A percentile compares a stretch with the other conserved stretches of the same genome.
Conservation (phyloP, 345 rosid genomes). For the Corchorus olitorius region DNA sequence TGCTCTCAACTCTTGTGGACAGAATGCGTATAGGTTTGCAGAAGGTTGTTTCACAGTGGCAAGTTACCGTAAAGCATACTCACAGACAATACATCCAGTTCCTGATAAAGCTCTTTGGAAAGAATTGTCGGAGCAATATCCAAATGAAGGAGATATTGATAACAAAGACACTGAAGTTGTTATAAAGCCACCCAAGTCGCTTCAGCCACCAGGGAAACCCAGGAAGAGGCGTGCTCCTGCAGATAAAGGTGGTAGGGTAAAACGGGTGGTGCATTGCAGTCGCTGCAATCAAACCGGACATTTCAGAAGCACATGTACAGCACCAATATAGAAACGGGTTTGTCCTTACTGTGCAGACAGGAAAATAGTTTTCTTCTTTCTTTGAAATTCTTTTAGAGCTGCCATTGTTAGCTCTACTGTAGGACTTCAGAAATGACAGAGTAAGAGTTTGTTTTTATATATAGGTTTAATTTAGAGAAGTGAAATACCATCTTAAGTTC, state of each 20-base stretch:
- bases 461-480: neutral
- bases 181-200: conserved; percentile 68
- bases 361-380: neutral
- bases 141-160: conserved; percentile 27
- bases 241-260: conserved; percentile 65
- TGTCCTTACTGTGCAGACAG: conserved; percentile 4
- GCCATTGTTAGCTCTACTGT: conserved; percentile 5
- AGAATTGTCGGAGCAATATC: conserved; percentile 45
- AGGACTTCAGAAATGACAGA: neutral
- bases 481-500: neutral
- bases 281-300: conserved; percentile 94
- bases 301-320: conserved; percentile 90
- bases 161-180: conserved; percentile 28
- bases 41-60: conserved; percentile 85
- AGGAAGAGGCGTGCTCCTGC: conserved; percentile 63
- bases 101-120: conserved; percentile 79
- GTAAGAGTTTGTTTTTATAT: neutral
- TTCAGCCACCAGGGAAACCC: conserved; percentile 61
- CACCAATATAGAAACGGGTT: conserved; percentile 55
- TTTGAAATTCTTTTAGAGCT: neutral
- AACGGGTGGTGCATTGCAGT: conserved; percentile 84
- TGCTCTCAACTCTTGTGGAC: conserved; percentile 77
- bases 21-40: conserved; percentile 67
- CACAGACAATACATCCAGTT: conserved; percentile 76
- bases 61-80: conserved; percentile 74